Conservation (phyloP, 441 rosid genomes). For the California macrophylla region DNA sequence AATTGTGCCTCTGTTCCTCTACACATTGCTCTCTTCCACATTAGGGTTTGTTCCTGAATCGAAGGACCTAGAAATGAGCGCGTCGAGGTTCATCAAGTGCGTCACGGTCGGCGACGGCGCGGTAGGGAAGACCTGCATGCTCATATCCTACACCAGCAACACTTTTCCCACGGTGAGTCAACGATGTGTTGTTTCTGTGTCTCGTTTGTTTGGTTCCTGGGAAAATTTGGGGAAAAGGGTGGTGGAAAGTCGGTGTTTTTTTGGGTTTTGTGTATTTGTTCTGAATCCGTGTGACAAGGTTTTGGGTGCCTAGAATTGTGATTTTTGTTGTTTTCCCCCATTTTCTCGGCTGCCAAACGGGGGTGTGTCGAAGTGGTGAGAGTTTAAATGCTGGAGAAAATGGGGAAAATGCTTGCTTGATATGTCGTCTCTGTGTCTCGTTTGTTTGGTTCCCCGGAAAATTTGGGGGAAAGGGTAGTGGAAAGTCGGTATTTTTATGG, state of each 20-base stretch:
- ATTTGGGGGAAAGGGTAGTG: background rate
- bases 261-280: background rate
- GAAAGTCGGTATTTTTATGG: background rate
- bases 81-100: slow-evolving; percentile 3
- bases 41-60: background rate
- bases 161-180: slow-evolving; percentile 6
- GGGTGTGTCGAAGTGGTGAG: background rate
- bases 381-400: background rate
- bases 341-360: slow-evolving; percentile 15
- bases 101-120: slow-evolving; percentile 7
- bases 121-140: slow-evolving; percentile 9
- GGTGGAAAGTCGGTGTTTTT: background rate
- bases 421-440: slow-evolving; percentile 1
- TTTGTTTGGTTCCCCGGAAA: slow-evolving; percentile 22
- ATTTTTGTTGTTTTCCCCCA: background rate
- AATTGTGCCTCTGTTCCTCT: background rate
- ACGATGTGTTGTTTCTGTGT: slow-evolving; percentile 2
- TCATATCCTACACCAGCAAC: background rate
- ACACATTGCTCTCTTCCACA: background rate
- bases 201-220: slow-evolving; percentile 17
- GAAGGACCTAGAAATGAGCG: background rate
- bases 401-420: background rate
- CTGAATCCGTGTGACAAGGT: background rate
- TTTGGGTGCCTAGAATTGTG: background rate
- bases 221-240: slow-evolving; percentile 16